Evolutionary conservation across 1,284 basidiomycete genomes (phyloP).

Genomic region (Phaffia rhodozyma): DNA sequence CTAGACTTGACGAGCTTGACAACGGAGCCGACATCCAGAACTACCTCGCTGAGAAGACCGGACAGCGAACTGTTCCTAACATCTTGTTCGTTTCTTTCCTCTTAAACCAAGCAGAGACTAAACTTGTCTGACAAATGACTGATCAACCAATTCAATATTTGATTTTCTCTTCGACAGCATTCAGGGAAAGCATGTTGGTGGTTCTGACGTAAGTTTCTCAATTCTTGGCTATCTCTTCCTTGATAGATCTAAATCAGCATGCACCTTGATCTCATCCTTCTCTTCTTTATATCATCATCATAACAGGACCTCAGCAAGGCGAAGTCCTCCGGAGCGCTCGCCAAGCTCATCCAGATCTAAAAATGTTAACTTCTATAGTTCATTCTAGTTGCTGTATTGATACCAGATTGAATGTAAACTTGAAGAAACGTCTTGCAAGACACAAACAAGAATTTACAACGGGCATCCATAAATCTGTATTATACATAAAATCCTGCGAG

Average conservation of each 20-base stretch:
- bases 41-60: slow-evolving; percentile 49
- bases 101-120: neutral
- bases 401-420: too few relatives aligned
- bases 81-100: slow-evolving; percentile 42
- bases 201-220: slow-evolving; percentile 1
- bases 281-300: too few relatives aligned
- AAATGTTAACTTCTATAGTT: too few relatives aligned
- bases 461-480: too few relatives aligned
- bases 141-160: too few relatives aligned
- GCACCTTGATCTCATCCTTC: too few relatives aligned
- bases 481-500: too few relatives aligned
- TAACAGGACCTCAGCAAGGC: slow-evolving; percentile 9
- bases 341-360: slow-evolving; percentile 11
- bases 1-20: slow-evolving; percentile 39
- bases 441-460: too few relatives aligned
- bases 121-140: too few relatives aligned
- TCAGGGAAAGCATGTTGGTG: slow-evolving; percentile 6
- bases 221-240: neutral
- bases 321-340: slow-evolving; percentile 9
- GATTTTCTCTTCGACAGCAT: neutral
- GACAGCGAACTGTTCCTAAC: slow-evolving; percentile 52
- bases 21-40: slow-evolving; percentile 49
- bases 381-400: too few relatives aligned
- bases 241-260: too few relatives aligned
- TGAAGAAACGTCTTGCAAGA: too few relatives aligned